These are phyloP conservation scores for Chimonanthus praecox DNA, from an alignment of 164 flowering plant species.

Conservation along the genomic window DNA sequence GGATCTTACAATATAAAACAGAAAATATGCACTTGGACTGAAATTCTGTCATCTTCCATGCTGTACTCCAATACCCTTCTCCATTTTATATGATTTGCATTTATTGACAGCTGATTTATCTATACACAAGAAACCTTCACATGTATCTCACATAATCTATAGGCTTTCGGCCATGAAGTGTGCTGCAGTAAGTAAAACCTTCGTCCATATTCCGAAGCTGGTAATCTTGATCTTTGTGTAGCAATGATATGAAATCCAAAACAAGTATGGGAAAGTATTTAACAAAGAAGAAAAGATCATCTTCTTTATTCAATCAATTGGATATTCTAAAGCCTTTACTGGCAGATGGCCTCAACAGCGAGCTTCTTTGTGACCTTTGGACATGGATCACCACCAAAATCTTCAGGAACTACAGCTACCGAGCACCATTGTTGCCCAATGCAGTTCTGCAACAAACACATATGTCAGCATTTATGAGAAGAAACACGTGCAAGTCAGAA, in stretches of 20 bases:
- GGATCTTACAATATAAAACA: slow-evolving; percentile 1
- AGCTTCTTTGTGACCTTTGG: slow-evolving; percentile 37
- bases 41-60: not conserved
- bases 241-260: slow-evolving; percentile 4
- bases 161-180: slow-evolving; percentile 17
- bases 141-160: slow-evolving; percentile 8
- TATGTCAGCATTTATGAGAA: not conserved
- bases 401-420: slow-evolving; percentile 38
- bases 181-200: slow-evolving; percentile 20
- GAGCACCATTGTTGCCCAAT: slow-evolving; percentile 70
- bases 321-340: slow-evolving; percentile 7
- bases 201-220: slow-evolving; percentile 9
- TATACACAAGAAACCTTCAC: not conserved
- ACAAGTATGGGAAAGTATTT: slow-evolving; percentile 5
- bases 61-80: not conserved
- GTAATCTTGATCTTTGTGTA: slow-evolving; percentile 4
- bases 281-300: slow-evolving; percentile 8
- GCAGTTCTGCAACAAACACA: slow-evolving; percentile 51
- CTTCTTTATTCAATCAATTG: slow-evolving; percentile 13
- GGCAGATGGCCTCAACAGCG: slow-evolving; percentile 38
- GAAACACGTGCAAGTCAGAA: not conserved
- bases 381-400: slow-evolving; percentile 34
- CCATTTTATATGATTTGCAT: not conserved
- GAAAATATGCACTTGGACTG: not conserved
- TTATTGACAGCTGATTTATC: not conserved